These are phyloP conservation scores for Penicillium rolfsii DNA, from an alignment of 2,329 filamentous ascomycete species.

Conservation along the genomic window DNA sequence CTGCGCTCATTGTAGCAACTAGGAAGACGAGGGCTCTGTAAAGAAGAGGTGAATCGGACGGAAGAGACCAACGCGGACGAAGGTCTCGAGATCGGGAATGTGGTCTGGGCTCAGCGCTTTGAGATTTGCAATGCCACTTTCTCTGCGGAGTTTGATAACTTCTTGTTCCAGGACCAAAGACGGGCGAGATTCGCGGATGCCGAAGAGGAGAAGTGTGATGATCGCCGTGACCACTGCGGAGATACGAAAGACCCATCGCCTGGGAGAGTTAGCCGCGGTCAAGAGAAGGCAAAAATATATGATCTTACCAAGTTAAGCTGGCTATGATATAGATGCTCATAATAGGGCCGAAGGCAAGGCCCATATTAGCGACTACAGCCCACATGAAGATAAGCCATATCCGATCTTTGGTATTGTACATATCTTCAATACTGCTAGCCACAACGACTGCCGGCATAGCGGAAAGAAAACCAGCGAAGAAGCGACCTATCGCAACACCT, in stretches of 20 bases:
- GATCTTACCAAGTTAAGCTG: conserved; percentile 41
- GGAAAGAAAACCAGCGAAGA: conserved; percentile 48
- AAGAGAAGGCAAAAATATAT: background rate
- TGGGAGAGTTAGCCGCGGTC: conserved; percentile 18
- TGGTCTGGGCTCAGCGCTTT: conserved; percentile 44
- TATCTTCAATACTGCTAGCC: conserved; percentile 54
- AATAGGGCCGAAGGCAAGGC: conserved; percentile 49
- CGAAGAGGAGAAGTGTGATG: conserved; percentile 38
- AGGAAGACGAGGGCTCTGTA: conserved; percentile 53
- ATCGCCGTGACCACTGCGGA: conserved; percentile 43
- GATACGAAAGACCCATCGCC: conserved; percentile 52
- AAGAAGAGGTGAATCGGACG: conserved; percentile 49
- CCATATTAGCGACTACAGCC: conserved; percentile 46
- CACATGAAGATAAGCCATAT: conserved; percentile 53
- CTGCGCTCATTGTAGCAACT: conserved; percentile 47
- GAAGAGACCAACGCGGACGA: conserved; percentile 43
- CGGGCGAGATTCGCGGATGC: conserved; percentile 49
- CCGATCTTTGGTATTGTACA: conserved; percentile 49
- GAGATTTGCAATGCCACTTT: conserved; percentile 31
- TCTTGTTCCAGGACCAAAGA: conserved; percentile 44
- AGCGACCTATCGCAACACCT: conserved; percentile 44
- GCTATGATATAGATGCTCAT: conserved; percentile 45
- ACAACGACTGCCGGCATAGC: conserved; percentile 53
- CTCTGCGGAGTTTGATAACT: conserved; percentile 32
- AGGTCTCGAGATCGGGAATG: conserved; percentile 39